Conservation (phyloP, 139 green algal genomes). For the Chlamydomonas sphaeroides region DNA sequence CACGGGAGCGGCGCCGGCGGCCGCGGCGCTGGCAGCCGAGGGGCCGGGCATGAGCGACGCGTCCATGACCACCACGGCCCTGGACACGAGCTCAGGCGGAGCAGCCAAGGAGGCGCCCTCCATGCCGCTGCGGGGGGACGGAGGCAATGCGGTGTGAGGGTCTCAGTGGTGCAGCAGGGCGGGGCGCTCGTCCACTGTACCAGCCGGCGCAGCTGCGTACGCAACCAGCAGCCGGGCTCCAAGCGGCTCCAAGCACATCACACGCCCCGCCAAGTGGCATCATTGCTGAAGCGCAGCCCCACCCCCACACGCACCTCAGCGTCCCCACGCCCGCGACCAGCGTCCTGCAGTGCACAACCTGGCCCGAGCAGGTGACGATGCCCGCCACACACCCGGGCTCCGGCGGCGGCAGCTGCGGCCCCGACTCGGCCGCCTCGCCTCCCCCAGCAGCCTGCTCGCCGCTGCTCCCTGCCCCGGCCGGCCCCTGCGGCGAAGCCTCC, state of each 20-base stretch:
- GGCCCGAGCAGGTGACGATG: constrained; percentile 10
- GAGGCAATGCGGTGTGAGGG: no score
- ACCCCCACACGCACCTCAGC: constrained; percentile 12
- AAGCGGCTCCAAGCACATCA: no score
- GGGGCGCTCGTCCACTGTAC: no score
- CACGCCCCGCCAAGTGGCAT: no score
- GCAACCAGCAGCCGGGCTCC: no score
- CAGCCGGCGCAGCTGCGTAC: no score
- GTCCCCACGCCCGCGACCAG: not conserved
- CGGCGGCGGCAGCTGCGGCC: no score
- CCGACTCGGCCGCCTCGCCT: no score
- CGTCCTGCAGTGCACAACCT: constrained; percentile 22
- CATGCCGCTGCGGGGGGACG: not conserved
- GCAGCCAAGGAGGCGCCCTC: not conserved
- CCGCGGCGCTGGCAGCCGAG: not conserved
- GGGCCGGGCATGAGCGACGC: constrained; percentile 29
- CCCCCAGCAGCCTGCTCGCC: not conserved
- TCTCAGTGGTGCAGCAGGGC: no score
- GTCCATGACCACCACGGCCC: constrained; percentile 44
- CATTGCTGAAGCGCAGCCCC: no score
- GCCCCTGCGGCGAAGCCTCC: not conserved
- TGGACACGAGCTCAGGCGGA: not conserved
- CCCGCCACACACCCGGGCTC: no score
- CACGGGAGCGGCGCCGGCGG: constrained; percentile 21
- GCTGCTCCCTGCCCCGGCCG: not conserved